Evolutionary conservation across 495 filamentous ascomycete species (phyloP).

Genomic region (Hyaloscypha bicolor): DNA sequence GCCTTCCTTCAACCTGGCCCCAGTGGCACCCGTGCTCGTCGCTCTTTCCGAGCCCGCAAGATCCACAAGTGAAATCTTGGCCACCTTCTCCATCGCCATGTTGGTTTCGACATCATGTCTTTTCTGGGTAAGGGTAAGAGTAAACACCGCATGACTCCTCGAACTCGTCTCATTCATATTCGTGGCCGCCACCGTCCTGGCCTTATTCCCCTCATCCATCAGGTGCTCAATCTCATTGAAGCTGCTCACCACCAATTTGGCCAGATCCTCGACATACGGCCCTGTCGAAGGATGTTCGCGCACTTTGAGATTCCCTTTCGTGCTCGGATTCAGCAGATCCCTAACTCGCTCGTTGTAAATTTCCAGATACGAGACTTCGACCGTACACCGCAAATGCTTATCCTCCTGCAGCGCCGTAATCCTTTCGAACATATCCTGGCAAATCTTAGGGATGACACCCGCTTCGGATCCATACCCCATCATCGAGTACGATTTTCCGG

Average conservation of each 20-base stretch:
- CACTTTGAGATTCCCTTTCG: conserved; percentile 95
- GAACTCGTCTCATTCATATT: conserved; percentile 99
- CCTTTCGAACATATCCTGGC: conserved; percentile 93
- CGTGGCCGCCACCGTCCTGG: conserved; percentile 94
- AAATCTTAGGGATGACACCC: conserved; percentile 98
- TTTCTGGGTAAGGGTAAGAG: conserved; percentile 92
- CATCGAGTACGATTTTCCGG: conserved; percentile 99
- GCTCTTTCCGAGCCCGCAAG: conserved; percentile 97
- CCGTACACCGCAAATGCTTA: conserved; percentile 80
- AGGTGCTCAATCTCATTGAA: conserved; percentile 95
- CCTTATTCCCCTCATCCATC: conserved; percentile 99
- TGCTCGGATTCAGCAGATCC: conserved; percentile 93
- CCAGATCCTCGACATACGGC: conserved; percentile 96
- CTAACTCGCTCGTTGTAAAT: conserved; percentile 99
- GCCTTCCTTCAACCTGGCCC: conserved; percentile 94
- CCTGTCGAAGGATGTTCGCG: conserved; percentile 97
- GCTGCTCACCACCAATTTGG: conserved; percentile 94
- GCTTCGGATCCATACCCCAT: conserved; percentile 98
- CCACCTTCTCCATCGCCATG: conserved; percentile 96
- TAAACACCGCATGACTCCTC: conserved; percentile 98
- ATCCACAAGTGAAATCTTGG: conserved; percentile 97
- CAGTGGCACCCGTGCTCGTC: conserved; percentile 92
- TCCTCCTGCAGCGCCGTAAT: conserved; percentile 77
- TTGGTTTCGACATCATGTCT: conserved; percentile 89
- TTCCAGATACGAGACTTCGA: conserved; percentile 98